Conservation (phyloP, 179 eudicot species). For the Sideroxylon spinosum region DNA sequence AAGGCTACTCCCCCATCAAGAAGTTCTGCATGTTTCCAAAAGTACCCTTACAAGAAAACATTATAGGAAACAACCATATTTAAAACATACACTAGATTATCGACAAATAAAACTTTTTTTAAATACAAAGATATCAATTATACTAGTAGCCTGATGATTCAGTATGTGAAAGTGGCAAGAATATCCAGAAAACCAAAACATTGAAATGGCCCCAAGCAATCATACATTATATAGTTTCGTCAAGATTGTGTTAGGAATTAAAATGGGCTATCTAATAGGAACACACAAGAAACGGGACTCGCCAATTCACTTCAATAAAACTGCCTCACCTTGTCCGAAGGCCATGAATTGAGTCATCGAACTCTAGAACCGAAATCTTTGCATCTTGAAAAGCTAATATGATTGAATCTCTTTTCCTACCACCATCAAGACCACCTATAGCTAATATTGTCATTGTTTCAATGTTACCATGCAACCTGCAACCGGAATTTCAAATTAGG, state of each 20-base stretch:
- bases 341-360: conserved; percentile 80
- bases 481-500: neutral
- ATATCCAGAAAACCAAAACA: neutral
- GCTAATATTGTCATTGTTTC: conserved; percentile 71
- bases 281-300: neutral
- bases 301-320: conserved; percentile 1
- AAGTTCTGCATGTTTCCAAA: no score
- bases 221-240: neutral
- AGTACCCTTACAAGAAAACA: no score
- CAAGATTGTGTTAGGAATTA: neutral
- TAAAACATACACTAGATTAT: no score
- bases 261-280: neutral
- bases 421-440: conserved; percentile 50
- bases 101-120: no score
- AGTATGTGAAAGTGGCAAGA: neutral
- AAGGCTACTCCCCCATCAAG: no score
- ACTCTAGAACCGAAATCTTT: conserved; percentile 78
- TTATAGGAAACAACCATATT: no score
- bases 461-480: conserved; percentile 92
- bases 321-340: conserved; percentile 69
- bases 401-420: conserved; percentile 86
- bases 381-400: conserved; percentile 79
- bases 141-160: neutral
- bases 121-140: neutral
- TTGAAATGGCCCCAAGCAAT: neutral